Percentiles rank a stretch among this genome's conserved stretches.
Evolutionary conservation across 2,329 filamentous ascomycete genomes (phyloP).

Genomic region (Corniculantispora saksenae): DNA sequence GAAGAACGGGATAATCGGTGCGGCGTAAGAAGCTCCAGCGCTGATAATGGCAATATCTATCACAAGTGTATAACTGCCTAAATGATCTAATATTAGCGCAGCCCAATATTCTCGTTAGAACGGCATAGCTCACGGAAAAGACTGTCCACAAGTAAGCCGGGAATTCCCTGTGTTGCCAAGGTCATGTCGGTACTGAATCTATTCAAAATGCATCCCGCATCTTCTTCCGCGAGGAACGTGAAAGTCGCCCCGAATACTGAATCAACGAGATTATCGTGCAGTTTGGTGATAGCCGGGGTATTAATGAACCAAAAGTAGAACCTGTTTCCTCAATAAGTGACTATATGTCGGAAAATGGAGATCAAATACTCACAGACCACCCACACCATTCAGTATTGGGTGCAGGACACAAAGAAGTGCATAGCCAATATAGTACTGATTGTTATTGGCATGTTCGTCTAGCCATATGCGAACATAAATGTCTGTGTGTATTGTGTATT

Average conservation of each 20-base stretch:
- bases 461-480: constrained; percentile 13
- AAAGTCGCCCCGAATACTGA: not conserved
- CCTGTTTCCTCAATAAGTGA: not conserved
- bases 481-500: not conserved
- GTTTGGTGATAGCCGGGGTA: not conserved
- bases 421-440: not conserved
- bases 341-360: no score
- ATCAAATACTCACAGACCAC: not conserved
- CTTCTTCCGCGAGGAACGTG: not conserved
- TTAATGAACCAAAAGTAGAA: constrained; percentile 2
- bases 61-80: not conserved
- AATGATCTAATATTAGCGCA: constrained; percentile 17
- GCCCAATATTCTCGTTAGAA: constrained; percentile 20
- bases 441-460: not conserved
- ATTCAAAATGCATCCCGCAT: constrained; percentile 5
- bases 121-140: constrained; percentile 1
- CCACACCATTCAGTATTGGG: not conserved
- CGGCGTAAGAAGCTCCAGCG: constrained; percentile 31
- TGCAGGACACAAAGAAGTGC: not conserved
- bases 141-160: not conserved
- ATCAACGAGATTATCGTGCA: not conserved
- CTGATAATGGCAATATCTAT: constrained; percentile 25
- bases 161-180: not conserved
- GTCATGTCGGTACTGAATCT: constrained; percentile 8
- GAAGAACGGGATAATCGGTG: constrained; percentile 30